Evolutionary conservation across 352 stramenopile species (phyloP).

Genomic region (Phytophthora idaei): DNA sequence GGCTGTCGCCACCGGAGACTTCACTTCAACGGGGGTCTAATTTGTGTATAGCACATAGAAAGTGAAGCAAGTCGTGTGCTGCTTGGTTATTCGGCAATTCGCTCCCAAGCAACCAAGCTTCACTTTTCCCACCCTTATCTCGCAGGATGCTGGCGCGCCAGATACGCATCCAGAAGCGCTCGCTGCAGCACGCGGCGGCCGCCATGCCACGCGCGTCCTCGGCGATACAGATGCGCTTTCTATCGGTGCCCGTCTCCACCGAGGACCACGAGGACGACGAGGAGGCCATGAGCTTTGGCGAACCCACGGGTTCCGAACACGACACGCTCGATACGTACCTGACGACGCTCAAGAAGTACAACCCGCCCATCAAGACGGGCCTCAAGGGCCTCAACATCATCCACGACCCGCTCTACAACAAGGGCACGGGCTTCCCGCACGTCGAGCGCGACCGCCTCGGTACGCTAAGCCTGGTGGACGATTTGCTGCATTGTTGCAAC

Average conservation of each 20-base stretch:
- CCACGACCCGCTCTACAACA: slow-evolving; percentile 90
- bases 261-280: slow-evolving; percentile 50
- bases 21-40: slow-evolving; percentile 19
- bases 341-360: slow-evolving; percentile 77
- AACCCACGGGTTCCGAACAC: slow-evolving; percentile 39
- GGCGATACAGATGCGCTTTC: slow-evolving; percentile 27
- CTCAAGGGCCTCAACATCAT: slow-evolving; percentile 82
- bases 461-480: slow-evolving; percentile 25
- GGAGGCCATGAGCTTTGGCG: slow-evolving; percentile 34
- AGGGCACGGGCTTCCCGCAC: slow-evolving; percentile 87
- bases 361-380: slow-evolving; percentile 76
- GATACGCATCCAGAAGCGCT: slow-evolving; percentile 31
- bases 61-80: neutral
- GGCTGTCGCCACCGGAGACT: neutral
- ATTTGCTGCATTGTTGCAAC: slow-evolving; percentile 4
- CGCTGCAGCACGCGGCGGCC: slow-evolving; percentile 20
- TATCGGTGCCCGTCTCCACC: slow-evolving; percentile 28
- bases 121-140: no score
- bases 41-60: slow-evolving; percentile 11
- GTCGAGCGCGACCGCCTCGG: slow-evolving; percentile 84
- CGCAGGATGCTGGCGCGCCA: slow-evolving; percentile 40
- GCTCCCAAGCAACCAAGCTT: slow-evolving; percentile 26
- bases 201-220: slow-evolving; percentile 16
- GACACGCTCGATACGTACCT: slow-evolving; percentile 61
- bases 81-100: slow-evolving; percentile 35